A percentile compares a stretch with the other conserved stretches of the same genome.
Conservation (phyloP, 768 basidiomycete genomes). For the Naematelia encephala region DNA sequence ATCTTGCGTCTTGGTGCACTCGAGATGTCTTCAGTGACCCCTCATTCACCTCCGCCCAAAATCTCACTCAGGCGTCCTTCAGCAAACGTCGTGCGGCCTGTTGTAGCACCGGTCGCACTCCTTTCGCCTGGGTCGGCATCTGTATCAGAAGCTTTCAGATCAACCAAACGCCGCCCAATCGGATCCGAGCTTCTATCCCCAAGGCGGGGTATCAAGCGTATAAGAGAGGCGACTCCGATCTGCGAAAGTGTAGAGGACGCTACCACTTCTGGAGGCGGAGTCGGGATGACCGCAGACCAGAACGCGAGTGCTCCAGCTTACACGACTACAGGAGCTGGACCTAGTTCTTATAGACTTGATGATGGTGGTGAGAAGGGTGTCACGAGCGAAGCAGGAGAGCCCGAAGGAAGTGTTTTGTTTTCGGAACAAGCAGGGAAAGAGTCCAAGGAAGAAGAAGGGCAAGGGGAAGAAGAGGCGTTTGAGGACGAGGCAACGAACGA, state of each 20-base stretch:
- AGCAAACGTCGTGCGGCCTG: neutral
- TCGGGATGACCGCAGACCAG: constrained; percentile 3
- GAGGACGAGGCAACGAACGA: constrained; percentile 55
- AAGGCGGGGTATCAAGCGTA: constrained; percentile 4
- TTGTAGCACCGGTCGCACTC: neutral
- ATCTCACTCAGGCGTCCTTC: neutral
- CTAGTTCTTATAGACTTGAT: neutral
- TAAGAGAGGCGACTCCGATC: constrained; percentile 16
- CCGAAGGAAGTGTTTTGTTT: constrained; percentile 21
- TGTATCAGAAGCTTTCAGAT: neutral
- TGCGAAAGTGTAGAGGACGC: neutral
- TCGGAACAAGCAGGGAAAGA: constrained; percentile 37
- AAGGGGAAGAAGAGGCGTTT: constrained; percentile 53
- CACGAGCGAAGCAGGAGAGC: constrained; percentile 4
- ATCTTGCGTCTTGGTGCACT: neutral
- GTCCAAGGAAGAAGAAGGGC: constrained; percentile 50
- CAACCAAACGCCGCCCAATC: neutral
- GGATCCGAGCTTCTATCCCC: neutral
- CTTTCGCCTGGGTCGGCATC: neutral
- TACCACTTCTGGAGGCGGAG: neutral
- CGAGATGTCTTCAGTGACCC: neutral
- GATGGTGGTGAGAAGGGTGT: neutral
- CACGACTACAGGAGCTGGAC: neutral
- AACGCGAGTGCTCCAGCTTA: constrained; percentile 10
- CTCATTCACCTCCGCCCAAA: neutral